phyloP scores from a whole-genome alignment of 345 rosid genomes.

The Dipteronia sinensis region DNA sequence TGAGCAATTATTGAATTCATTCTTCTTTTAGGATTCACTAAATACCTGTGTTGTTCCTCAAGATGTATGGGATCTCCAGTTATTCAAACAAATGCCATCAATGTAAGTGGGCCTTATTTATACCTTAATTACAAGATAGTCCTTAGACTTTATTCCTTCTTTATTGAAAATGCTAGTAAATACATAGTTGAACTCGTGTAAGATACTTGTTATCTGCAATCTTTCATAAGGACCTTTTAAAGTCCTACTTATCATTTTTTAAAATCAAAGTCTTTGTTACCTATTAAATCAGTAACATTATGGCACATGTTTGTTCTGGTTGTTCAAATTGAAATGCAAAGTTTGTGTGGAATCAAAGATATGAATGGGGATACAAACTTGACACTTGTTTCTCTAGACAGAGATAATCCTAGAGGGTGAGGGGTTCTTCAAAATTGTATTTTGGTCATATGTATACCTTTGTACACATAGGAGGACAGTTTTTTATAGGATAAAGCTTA shows the following conservation, averaged over 20 bases:
- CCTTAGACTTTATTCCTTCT: constrained; percentile 1
- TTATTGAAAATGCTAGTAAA: neutral
- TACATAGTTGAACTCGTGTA: neutral
- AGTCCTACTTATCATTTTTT: neutral
- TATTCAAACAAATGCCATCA: constrained; percentile 71
- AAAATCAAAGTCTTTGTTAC: neutral
- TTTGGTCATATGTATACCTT: too few species aligned
- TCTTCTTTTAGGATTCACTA: constrained; percentile 52
- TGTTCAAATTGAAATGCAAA: too few species aligned
- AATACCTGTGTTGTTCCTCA: constrained; percentile 62
- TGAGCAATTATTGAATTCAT: constrained; percentile 10
- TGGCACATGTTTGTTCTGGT: too few species aligned
- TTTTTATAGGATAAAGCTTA: too few species aligned
- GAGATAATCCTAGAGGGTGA: too few species aligned
- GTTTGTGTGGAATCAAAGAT: too few species aligned
- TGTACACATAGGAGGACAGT: too few species aligned
- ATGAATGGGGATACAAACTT: too few species aligned
- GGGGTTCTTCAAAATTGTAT: too few species aligned
- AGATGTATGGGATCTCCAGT: constrained; percentile 85
- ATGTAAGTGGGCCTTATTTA: constrained; percentile 48
- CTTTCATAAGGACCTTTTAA: neutral
- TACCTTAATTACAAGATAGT: constrained; percentile 8
- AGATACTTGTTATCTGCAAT: neutral
- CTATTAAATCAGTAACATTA: neutral
- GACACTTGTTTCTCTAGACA: too few species aligned